Base-by-base conservation (phyloP, 2,329 filamentous ascomycete species). In the Epichloe brachyelytri region DNA sequence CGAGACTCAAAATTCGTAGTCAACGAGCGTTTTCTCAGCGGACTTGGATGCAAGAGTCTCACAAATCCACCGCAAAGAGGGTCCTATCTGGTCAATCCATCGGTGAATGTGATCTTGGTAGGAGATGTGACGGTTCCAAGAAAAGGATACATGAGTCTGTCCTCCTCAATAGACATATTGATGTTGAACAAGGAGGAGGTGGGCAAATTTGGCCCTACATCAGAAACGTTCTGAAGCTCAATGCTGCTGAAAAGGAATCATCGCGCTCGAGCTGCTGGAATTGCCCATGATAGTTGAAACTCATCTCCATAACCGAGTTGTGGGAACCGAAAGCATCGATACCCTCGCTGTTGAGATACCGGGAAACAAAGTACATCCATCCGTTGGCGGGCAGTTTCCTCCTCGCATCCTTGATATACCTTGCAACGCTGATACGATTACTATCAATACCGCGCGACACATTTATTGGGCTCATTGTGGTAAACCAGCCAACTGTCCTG, bases 401-500 rank as follows among this genome's bases (percentile, higher is more conserved):
- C 30, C 51, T 22, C 14, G 20, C n/a, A n/a, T 50, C 46, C 22
- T 49, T 50, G 17, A 46, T 30, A 10, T 36, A 43, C 36, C 43
- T 46, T 8, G 45, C 40, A 43, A 33, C n/a, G 12, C 44, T 34
- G 15, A 15, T 40, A 11, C 3, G 36, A 6, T 41, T n/a, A 8
- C 20, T 37, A 12, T 33, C 19, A 30, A 19, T 33, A 10, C 12
- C n/a, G 15, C 44, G 30, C 4, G 30, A 43, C n/a, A 54, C 36
- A 1, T 50, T 46, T 12, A 65, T 51, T 0, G 67, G 66, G 20
- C 54, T 58, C 30, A 69, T 54, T 1, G 62, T 64, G 0, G 67
- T 68, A 52, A 69, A 69, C 67, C 67, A 69, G 6, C 67, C 68
- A 1, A 69, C 65, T 2, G 65, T 68, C 19, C 59, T 45, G 5